Base-by-base conservation (phyloP, 805 yeast genomes). In the Zygosaccharomyces lentus region DNA sequence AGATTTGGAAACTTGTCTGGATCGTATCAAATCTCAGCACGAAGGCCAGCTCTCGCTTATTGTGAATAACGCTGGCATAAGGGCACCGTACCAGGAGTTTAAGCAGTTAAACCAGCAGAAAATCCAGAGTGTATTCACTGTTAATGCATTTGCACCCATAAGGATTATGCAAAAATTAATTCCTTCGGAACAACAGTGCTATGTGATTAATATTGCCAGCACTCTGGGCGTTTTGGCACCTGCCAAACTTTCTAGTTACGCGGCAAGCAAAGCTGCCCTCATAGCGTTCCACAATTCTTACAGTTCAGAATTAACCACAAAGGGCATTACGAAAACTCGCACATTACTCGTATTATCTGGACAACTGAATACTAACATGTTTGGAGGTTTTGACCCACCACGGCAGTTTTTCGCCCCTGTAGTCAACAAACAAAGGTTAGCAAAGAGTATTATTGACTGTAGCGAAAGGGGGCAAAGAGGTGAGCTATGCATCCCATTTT, bases 261-360 rank as follows among this genome's bases (percentile, higher is more conserved):
- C 95, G 0, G 91, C 96, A 0, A 78, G 93, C 5, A 90, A 90
- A 61, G 84, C 96, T 0, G 93, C 95, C 0, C 62, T 87, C 12
- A 76, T 88, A 37, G 89, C 95, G 1, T 64, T 89, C 9, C 96
- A 88, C 58, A 96, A 89, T 62, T 81, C 93, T 0, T 69, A 87
- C 29, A 80, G 87, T 0, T 82, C 80, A 55, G 96, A 90, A 63
- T 57, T 83, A 1, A 76, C 79, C 0, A 65, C 73, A 6, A 56
- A 73, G 29, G 66, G 66, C 37, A 62, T 66, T 1, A 56, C 66
- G 2, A 82, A 86, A 7, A 77, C 87, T 29, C 77, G 85, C 53
- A 84, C 93, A 0, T 66, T 90, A 43, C 68, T 90, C 17, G 78
- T 88, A 0, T 75, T 87, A 44, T 93, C 96, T 0, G 97, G 97